Percentiles rank a stretch among this genome's conserved stretches.
Evolutionary conservation across 768 basidiomycete genomes (phyloP).

Genomic region (Hortiboletus flavorubellus): DNA sequence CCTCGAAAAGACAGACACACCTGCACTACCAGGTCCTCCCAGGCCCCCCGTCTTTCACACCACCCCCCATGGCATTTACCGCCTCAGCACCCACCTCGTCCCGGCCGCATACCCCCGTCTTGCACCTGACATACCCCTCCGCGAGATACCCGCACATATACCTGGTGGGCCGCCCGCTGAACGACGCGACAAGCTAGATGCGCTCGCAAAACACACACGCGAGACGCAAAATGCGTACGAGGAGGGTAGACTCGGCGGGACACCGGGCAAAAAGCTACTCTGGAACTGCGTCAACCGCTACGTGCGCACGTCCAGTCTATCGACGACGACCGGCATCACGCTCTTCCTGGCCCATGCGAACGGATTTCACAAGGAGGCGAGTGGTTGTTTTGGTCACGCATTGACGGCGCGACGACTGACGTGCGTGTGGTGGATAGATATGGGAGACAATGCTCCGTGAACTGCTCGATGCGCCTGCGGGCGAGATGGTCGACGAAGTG

Average conservation of each 20-base stretch:
- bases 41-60: constrained; percentile 21
- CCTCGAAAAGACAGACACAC: constrained; percentile 2
- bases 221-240: constrained; percentile 13
- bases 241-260: constrained; percentile 11
- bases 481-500: constrained; percentile 56
- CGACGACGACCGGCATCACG: constrained; percentile 40
- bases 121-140: constrained; percentile 22
- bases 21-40: constrained; percentile 20
- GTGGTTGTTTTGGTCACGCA: constrained; percentile 12
- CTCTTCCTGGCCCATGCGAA: constrained; percentile 81
- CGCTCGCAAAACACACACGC: constrained; percentile 19
- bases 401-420: background rate
- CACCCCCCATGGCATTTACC: constrained; percentile 14
- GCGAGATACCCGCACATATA: constrained; percentile 14
- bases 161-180: background rate
- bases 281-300: constrained; percentile 79
- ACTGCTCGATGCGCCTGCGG: constrained; percentile 46
- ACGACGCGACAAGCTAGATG: constrained; percentile 9
- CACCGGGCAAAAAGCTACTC: constrained; percentile 33
- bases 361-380: constrained; percentile 84
- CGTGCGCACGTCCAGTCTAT: constrained; percentile 25
- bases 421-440: constrained; percentile 42
- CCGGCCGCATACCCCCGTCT: constrained; percentile 29
- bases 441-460: constrained; percentile 69
- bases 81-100: constrained; percentile 29